These are phyloP conservation scores for Agrocybe chaxingu DNA, from an alignment of 768 basidiomycete species.

Conservation along the genomic window DNA sequence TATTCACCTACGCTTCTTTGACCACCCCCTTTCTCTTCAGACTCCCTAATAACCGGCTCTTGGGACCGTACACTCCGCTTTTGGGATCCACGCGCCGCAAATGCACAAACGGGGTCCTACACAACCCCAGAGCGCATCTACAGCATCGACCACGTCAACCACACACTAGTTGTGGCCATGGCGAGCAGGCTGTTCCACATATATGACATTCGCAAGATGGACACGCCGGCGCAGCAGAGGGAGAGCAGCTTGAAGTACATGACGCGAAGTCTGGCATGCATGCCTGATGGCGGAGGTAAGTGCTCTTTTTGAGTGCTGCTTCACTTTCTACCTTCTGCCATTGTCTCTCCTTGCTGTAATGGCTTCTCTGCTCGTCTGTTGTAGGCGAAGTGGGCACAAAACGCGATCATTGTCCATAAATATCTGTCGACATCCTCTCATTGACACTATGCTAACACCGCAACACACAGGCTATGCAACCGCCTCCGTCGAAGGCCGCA, in stretches of 20 bases:
- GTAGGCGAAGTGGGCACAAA: too few species aligned
- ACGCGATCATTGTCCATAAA: too few species aligned
- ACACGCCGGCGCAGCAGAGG: slow-evolving; percentile 68
- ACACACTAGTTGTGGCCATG: slow-evolving; percentile 89
- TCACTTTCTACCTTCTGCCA: background rate
- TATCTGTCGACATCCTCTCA: too few species aligned
- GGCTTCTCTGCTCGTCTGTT: background rate
- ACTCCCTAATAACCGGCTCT: slow-evolving; percentile 77
- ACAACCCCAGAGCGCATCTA: slow-evolving; percentile 83
- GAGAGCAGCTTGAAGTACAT: slow-evolving; percentile 96
- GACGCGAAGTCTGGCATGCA: slow-evolving; percentile 88
- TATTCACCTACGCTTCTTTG: background rate
- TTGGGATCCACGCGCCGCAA: slow-evolving; percentile 75
- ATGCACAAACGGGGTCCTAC: slow-evolving; percentile 56
- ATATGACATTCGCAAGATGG: slow-evolving; percentile 82
- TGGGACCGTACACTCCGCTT: slow-evolving; percentile 90
- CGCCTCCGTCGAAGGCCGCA: slow-evolving; percentile 91
- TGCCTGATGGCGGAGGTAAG: slow-evolving; percentile 88
- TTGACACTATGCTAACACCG: background rate
- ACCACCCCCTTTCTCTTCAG: slow-evolving; percentile 30
- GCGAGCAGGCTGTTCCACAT: slow-evolving; percentile 88
- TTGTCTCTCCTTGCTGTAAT: background rate
- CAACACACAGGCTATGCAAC: slow-evolving; percentile 75
- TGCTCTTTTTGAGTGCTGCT: slow-evolving; percentile 1
- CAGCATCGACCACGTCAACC: slow-evolving; percentile 71